These are phyloP conservation scores for Neofusicoccum umdonicola DNA, from an alignment of 2,329 filamentous ascomycete genomes.

Conservation along the genomic window DNA sequence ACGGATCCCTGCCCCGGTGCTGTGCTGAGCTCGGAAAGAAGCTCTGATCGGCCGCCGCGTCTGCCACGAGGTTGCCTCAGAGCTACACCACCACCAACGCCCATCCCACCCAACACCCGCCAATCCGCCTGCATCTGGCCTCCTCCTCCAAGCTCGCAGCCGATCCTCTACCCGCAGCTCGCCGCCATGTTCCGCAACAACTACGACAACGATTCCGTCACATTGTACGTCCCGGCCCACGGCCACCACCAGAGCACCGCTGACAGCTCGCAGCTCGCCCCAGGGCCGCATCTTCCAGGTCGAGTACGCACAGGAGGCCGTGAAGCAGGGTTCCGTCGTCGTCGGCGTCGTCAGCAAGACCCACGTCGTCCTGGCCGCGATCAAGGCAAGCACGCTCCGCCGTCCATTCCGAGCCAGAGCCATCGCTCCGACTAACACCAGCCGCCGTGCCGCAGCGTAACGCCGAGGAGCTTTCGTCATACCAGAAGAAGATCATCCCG, in stretches of 20 bases:
- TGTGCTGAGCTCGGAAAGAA: slow-evolving; percentile 7
- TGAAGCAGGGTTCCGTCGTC: slow-evolving; percentile 98
- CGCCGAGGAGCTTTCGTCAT: slow-evolving; percentile 97
- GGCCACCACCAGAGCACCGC: slow-evolving; percentile 18
- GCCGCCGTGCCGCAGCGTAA: slow-evolving; percentile 66
- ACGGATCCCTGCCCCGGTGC: slow-evolving; percentile 7
- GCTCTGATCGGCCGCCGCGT: slow-evolving; percentile 20
- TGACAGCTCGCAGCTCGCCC: slow-evolving; percentile 69
- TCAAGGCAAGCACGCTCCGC: slow-evolving; percentile 67
- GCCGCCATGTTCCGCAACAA: slow-evolving; percentile 96
- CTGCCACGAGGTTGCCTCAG: slow-evolving; percentile 24
- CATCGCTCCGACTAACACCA: neutral
- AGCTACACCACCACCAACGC: slow-evolving; percentile 20
- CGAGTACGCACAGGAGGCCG: slow-evolving; percentile 96
- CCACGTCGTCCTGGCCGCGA: slow-evolving; percentile 89
- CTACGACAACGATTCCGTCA: slow-evolving; percentile 99
- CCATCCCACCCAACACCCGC: slow-evolving; percentile 11
- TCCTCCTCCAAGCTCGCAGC: neutral
- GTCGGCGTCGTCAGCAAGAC: slow-evolving; percentile 98
- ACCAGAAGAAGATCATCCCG: slow-evolving; percentile 98
- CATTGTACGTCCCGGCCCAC: slow-evolving; percentile 67
- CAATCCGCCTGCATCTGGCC: slow-evolving; percentile 3
- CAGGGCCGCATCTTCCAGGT: slow-evolving; percentile 99
- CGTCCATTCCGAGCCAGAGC: neutral
- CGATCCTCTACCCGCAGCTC: slow-evolving; percentile 17